Conservation (phyloP, 306 rosid species). For the Alnus glutinosa region DNA sequence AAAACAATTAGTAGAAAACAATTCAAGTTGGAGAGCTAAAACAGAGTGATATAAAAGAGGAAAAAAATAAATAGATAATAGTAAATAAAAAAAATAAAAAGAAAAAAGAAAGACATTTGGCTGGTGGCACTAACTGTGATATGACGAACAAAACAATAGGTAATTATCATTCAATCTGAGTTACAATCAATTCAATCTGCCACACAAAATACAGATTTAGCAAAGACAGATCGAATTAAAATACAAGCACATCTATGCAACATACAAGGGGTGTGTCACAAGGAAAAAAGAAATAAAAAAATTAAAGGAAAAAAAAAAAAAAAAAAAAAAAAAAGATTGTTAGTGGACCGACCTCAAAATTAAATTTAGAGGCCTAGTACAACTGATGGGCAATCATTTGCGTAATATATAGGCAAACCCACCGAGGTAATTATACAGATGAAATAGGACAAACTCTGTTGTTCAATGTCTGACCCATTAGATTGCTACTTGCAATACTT, state of each 20-base stretch:
- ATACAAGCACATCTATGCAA: constrained; percentile 37
- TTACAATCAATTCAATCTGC: constrained; percentile 31
- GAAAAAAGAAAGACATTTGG: neutral
- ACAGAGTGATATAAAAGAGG: too few species aligned
- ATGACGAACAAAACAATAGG: constrained; percentile 1
- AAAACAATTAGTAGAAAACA: too few species aligned
- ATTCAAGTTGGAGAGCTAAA: too few species aligned
- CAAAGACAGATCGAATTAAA: constrained; percentile 26
- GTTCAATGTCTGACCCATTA: constrained; percentile 10
- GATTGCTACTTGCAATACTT: constrained; percentile 5
- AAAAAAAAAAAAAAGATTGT: constrained; percentile 21
- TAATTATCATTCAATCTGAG: constrained; percentile 8
- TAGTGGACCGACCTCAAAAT: constrained; percentile 32
- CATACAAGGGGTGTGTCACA: constrained; percentile 11
- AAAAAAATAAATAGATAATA: too few species aligned
- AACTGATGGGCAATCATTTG: constrained; percentile 33
- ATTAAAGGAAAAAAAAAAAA: constrained; percentile 27
- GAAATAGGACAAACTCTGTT: constrained; percentile 22
- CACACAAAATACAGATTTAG: constrained; percentile 24
- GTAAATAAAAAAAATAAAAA: too few species aligned
- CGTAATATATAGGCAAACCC: constrained; percentile 27
- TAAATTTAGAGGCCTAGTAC: constrained; percentile 33
- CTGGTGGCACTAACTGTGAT: neutral
- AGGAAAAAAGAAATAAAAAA: constrained; percentile 14
- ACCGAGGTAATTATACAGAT: constrained; percentile 32